Evolutionary conservation across 148 eudicot species (phyloP), one percentile per base, ranked within the genome.

Genomic region (Rhododendron simsii): DNA sequence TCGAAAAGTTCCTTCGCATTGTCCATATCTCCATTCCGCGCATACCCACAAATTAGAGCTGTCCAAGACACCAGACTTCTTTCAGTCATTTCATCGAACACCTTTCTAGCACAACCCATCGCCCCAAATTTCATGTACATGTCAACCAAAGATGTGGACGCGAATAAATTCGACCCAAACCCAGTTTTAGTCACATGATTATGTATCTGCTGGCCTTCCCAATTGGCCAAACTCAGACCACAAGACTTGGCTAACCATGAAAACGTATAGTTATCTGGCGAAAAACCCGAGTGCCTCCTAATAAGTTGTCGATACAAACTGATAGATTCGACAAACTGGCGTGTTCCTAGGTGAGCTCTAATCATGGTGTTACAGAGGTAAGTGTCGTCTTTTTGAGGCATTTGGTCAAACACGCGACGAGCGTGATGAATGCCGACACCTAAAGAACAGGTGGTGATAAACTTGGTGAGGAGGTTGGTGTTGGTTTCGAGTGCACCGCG

Each of bases 61-160:
- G 96, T 95, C 96, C 95, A 95, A 55, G 95, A 93, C 78, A 93
- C 95, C 10, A 88, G 89, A 89, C 91, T 95, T 84, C 94, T 95
- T 33, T 88, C 90, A 61, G 83, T 30, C 98, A 95, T 94, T 91
- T 91, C 95, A 90, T 94, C 94, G 82, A 95, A 95, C 88, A 92
- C 33, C 82, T 82, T 93, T 83, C 89, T 80, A 26, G 95, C 94
- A 87, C 83, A 89, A 57, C 51, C 86, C 93, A 95, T 91, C 71
- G 81, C 73, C 81, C 91, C 90, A 86, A 90, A 83, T 80, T 94
- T 95, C 2, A 90, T 92, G 86, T 96, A 96, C 98, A 94, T 93
- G 81, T 93, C 95, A 39, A 96, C 93, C 63, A 95, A 82, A 5
- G 98, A 80, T 7, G 95, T 95, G 26, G 89, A 86, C 59, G 91